Evolutionary conservation across 192 early-diverging fungal genomes (phyloP).

Genomic region (Backusella tuberculispora): DNA sequence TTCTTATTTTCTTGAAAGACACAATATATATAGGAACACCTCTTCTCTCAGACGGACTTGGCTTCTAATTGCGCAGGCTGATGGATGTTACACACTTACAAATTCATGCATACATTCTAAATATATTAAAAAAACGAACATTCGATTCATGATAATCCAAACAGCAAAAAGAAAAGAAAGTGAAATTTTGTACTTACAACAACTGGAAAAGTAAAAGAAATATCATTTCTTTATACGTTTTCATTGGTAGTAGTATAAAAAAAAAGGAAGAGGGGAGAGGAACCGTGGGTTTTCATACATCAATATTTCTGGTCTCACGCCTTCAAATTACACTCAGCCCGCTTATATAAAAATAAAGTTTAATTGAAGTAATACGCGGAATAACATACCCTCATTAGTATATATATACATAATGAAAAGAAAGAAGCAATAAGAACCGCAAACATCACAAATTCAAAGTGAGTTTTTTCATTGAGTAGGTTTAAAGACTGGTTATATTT

Average conservation of each 20-base stretch:
- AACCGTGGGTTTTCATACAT: too few species aligned
- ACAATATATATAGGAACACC: too few species aligned
- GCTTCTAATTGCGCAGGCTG: neutral
- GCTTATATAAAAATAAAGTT: neutral
- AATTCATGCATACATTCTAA: neutral
- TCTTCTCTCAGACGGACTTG: neutral
- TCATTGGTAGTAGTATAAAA: neutral
- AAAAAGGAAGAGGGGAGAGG: too few species aligned
- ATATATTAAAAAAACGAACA: neutral
- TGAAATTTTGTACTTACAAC: neutral
- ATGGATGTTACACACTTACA: neutral
- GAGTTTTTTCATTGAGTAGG: neutral
- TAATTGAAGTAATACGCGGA: neutral
- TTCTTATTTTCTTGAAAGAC: too few species aligned
- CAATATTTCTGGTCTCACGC: too few species aligned
- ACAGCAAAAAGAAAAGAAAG: conserved; percentile 1
- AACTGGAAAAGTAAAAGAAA: neutral
- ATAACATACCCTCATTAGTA: neutral
- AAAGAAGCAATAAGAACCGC: neutral
- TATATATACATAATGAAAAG: neutral
- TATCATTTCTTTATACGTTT: neutral
- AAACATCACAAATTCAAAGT: neutral
- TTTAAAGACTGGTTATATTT: neutral
- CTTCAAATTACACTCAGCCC: neutral
- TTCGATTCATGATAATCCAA: neutral